Base-by-base conservation (phyloP, 2,329 filamentous ascomycete species). In the Fonsecaea nubica region DNA sequence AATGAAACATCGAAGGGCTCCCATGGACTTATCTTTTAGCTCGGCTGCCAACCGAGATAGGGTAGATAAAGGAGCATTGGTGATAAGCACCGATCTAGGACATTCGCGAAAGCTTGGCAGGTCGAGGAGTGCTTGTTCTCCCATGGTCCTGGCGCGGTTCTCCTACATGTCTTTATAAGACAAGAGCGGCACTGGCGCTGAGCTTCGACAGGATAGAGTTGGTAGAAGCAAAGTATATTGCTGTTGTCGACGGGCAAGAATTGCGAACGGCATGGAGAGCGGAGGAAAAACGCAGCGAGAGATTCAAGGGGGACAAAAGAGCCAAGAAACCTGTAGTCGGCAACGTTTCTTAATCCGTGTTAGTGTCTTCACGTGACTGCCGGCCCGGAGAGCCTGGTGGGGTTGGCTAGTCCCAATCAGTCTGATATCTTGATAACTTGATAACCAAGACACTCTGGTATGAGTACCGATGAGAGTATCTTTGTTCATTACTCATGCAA, bases 51-150 rank as follows among this genome's bases (percentile, higher is more conserved):
- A 32, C 53, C 25, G n/a, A 32, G 32, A 36, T 32, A 7, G 30
- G 53, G 53, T 13, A 55, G 53, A 55, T 55, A 55, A 55, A 55
- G 53, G 53, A 55, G 53, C 18, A 55, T 35, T 18, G 32, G 32
- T 32, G 53, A 55, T 55, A 55, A 55, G 53, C 53, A 54, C 53
- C 35, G 30, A 36, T 13, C n/a, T 55, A 55, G 53, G 53, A 55
- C 30, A 35, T 55, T 35, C 53, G 8, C 53, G 53, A 55, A 55
- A 35, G 53, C 53, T 33, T 55, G 53, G 30, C 30, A 55, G 1
- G 4, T 55, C 15, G 36, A 13, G 30, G 53, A 33, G n/a, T 35
- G 53, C 53, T 32, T 55, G 53, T 54, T 1, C 13, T 32, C 6
- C 52, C 52, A 55, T 32, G 30, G 9, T 48, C 45, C 45, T 3